A percentile compares a stretch with the other conserved stretches of the same genome.
Evolutionary conservation across 2,329 filamentous ascomycete genomes (phyloP).

Genomic region (Pseudogymnoascus destructans): DNA sequence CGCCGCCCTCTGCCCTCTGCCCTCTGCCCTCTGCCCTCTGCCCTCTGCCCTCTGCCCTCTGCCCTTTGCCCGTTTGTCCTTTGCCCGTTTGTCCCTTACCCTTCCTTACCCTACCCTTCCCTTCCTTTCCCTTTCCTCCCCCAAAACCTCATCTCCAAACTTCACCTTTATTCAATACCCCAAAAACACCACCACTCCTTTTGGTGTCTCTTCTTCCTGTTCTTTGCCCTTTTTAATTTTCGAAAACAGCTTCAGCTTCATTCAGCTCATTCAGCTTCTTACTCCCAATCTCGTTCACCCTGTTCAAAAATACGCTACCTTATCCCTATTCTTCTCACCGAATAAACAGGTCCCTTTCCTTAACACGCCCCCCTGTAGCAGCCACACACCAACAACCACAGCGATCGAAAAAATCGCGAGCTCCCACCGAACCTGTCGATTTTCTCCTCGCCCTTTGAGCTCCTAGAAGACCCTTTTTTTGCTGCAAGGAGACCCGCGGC

Average conservation of each 20-base stretch:
- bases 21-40: neutral
- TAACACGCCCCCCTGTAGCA: neutral
- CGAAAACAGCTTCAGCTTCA: conserved; percentile 11
- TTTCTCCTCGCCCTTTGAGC: neutral
- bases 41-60: neutral
- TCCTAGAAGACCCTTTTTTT: neutral
- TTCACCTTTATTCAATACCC: neutral
- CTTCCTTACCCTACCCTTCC: conserved; percentile 6
- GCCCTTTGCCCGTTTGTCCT: neutral
- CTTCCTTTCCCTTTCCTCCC: conserved; percentile 1
- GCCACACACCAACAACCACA: neutral
- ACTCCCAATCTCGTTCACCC: conserved; percentile 12
- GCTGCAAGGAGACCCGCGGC: neutral
- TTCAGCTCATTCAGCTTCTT: conserved; percentile 13
- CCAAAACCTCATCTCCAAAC: neutral
- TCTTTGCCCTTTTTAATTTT: conserved; percentile 14
- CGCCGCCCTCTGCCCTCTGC: neutral
- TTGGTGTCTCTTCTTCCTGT: conserved; percentile 12
- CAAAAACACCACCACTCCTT: neutral
- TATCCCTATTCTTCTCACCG: conserved; percentile 17
- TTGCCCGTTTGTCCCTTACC: neutral
- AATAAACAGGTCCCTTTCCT: neutral
- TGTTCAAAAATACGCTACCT: conserved; percentile 12
- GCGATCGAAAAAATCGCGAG: neutral
- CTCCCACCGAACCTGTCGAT: neutral